phyloP scores from a whole-genome alignment of 768 basidiomycete species.

The Tremella mesenterica region DNA sequence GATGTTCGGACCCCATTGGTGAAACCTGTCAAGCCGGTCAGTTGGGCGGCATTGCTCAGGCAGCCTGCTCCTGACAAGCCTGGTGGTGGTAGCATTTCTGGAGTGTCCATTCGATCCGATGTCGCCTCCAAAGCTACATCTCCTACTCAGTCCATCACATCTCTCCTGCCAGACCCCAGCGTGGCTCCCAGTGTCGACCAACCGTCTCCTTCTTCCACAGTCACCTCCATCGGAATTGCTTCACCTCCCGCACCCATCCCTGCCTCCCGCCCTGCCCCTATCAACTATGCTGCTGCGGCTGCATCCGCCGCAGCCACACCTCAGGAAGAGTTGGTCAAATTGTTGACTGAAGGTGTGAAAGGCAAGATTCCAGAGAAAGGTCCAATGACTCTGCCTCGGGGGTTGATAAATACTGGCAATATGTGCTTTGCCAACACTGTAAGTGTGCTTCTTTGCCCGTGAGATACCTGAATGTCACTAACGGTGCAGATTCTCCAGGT shows the following conservation, averaged over 20 bases:
- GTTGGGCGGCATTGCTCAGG: slow-evolving; percentile 36
- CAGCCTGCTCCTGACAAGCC: slow-evolving; percentile 13
- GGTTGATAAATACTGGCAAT: slow-evolving; percentile 88
- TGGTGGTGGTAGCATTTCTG: slow-evolving; percentile 3
- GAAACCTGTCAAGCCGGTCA: slow-evolving; percentile 17
- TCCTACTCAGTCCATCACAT: slow-evolving; percentile 17
- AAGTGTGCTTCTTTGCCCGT: slow-evolving; percentile 19
- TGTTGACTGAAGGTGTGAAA: slow-evolving; percentile 33
- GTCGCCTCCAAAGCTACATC: slow-evolving; percentile 19
- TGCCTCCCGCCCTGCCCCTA: slow-evolving; percentile 20
- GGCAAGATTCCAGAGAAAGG: slow-evolving; percentile 7
- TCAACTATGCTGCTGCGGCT: slow-evolving; percentile 36
- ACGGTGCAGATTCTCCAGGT: slow-evolving; percentile 60
- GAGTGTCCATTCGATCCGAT: slow-evolving; percentile 1
- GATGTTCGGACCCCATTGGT: slow-evolving; percentile 5
- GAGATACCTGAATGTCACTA: not conserved
- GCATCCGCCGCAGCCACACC: slow-evolving; percentile 20
- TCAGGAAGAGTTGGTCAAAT: slow-evolving; percentile 28
- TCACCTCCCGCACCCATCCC: not conserved
- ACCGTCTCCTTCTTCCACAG: not conserved
- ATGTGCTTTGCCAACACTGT: slow-evolving; percentile 95
- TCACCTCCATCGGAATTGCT: not conserved
- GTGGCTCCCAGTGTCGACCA: not conserved
- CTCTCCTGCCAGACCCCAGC: slow-evolving; percentile 2
- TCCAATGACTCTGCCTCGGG: slow-evolving; percentile 48